Base-by-base conservation (phyloP, 2,329 filamentous ascomycete species). In the Exophiala sp. region DNA sequence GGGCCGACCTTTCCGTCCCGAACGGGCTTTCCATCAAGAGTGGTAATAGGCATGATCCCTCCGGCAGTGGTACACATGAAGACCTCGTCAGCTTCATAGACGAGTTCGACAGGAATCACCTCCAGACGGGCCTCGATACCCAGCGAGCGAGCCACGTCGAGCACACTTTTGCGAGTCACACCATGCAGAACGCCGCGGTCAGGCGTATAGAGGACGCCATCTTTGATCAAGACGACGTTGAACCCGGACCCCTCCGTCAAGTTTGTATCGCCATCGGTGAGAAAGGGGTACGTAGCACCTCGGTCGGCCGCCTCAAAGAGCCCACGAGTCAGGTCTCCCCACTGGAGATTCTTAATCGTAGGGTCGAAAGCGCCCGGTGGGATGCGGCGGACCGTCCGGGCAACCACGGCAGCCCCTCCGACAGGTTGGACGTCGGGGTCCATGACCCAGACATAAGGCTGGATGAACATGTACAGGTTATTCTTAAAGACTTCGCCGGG, bases 11-110 rank as follows among this genome's bases (percentile, higher is more conserved):
- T 66, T 0, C 73, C 74, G 45, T 64, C 64, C 1, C 64, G 66
- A 0, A 77, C 62, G 0, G 65, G 64, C 44, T 66, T 55, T 0
- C 68, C 73, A 57, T 78, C 75, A 2, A 77, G 61, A 0, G 46
- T 51, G 0, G 72, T 75, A 18, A 78, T 75, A 0, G 74, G 74
- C 74, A 77, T 77, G n/a, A 77, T 68, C 0, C 75, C 75, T 1
- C 75, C 75, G 0, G 75, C 74, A 10, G 75, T 77, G 0, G 74
- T 77, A 51, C 68, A 75, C 73, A 76, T 76, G 22, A 78, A 70
- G 3, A 76, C 66, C 62, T 78, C 75, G 48, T 78, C 74, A 0
- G 64, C 62, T 6, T 68, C 43, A 40, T 75, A 76, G 0, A 63
- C 66, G 29, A 65, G 7, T 11, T 71, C 65, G 0, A 73, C 62